Percentiles rank a stretch among this genome's conserved stretches.
Evolutionary conservation across 208 protist species (phyloP).

Genomic region (Borovskyia barvae): DNA sequence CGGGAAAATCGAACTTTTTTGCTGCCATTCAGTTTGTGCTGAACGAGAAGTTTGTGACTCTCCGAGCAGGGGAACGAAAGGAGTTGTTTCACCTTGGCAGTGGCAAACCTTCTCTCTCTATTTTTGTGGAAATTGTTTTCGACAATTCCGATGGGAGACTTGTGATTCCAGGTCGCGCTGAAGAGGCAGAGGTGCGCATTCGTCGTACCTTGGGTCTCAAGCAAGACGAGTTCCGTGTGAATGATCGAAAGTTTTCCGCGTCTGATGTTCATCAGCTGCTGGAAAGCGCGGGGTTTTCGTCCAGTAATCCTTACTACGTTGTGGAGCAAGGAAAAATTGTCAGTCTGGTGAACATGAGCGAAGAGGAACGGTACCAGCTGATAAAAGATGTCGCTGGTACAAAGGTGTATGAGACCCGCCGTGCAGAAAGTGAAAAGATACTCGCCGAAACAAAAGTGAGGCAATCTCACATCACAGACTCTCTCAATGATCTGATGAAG

Average conservation of each 20-base stretch:
- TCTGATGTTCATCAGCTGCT: constrained; percentile 95
- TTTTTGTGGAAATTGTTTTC: constrained; percentile 98
- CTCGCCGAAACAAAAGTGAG: constrained; percentile 91
- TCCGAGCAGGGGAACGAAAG: constrained; percentile 91
- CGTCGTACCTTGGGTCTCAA: constrained; percentile 96
- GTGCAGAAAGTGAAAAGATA: constrained; percentile 93
- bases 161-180: constrained; percentile 82
- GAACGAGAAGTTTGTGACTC: constrained; percentile 87
- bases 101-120: constrained; percentile 83
- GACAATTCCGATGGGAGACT: constrained; percentile 97
- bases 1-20: constrained; percentile 98
- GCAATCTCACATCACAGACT: constrained; percentile 85
- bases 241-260: constrained; percentile 93
- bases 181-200: constrained; percentile 94
- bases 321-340: constrained; percentile 98
- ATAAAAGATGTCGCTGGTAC: constrained; percentile 99
- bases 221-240: constrained; percentile 99
- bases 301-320: constrained; percentile 99
- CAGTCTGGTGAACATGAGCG: constrained; percentile 95
- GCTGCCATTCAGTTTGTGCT: constrained; percentile 97
- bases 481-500: constrained; percentile 92
- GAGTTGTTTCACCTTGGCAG: constrained; percentile 94
- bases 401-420: constrained; percentile 96
- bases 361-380: constrained; percentile 94
- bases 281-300: constrained; percentile 98